Conservation (phyloP, 352 stramenopile species). For the Phytopythium ostracodes region DNA sequence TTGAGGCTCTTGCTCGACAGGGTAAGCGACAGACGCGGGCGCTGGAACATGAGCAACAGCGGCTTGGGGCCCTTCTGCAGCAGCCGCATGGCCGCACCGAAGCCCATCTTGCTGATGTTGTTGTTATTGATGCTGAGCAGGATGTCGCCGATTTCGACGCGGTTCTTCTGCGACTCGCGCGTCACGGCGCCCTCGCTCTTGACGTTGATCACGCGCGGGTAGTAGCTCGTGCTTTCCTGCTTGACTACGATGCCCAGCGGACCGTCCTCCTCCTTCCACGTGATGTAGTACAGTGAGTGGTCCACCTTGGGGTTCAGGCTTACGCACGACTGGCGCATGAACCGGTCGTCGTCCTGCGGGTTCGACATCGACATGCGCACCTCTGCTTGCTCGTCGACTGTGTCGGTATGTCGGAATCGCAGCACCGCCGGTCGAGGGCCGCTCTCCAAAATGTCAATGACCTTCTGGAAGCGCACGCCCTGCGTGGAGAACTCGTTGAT, state of each 20-base stretch:
- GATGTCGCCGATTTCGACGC: slow-evolving; percentile 76
- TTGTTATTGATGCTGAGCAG: slow-evolving; percentile 89
- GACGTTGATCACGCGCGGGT: slow-evolving; percentile 84
- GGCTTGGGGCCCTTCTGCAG: slow-evolving; percentile 85
- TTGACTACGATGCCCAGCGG: slow-evolving; percentile 85
- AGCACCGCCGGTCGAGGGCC: slow-evolving; percentile 69
- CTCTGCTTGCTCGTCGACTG: slow-evolving; percentile 45
- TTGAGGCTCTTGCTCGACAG: slow-evolving; percentile 31
- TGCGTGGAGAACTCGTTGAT: slow-evolving; percentile 86
- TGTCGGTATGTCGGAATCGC: slow-evolving; percentile 79
- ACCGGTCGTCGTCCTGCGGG: slow-evolving; percentile 63
- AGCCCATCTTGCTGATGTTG: slow-evolving; percentile 90
- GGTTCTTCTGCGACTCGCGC: slow-evolving; percentile 79
- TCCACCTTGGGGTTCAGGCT: slow-evolving; percentile 83
- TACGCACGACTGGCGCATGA: slow-evolving; percentile 62
- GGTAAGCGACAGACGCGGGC: slow-evolving; percentile 36
- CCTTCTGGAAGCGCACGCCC: slow-evolving; percentile 80
- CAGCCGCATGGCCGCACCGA: slow-evolving; percentile 80
- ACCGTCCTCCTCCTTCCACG: slow-evolving; percentile 86
- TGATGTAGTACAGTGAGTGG: slow-evolving; percentile 87
- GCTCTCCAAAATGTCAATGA: slow-evolving; percentile 84
- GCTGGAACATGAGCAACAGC: slow-evolving; percentile 85
- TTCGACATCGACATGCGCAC: slow-evolving; percentile 46
- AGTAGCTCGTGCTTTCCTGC: slow-evolving; percentile 83
- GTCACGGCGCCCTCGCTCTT: slow-evolving; percentile 84